These are phyloP conservation scores for Gnaphalium uliginosum DNA, from an alignment of 129 eudicot genomes.

Conservation along the genomic window DNA sequence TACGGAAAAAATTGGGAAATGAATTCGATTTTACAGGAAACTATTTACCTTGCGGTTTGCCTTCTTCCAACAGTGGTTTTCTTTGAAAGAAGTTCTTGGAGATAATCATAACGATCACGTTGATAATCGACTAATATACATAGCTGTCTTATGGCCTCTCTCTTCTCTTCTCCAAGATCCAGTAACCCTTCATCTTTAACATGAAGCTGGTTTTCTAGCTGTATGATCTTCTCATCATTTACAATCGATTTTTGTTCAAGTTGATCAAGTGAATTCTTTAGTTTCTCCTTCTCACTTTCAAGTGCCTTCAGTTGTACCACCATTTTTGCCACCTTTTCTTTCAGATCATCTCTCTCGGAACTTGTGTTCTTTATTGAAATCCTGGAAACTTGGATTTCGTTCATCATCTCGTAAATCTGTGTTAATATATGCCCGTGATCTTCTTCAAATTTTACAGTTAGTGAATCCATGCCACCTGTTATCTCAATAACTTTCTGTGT, in stretches of 20 bases:
- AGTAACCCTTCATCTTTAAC: slow-evolving; percentile 57
- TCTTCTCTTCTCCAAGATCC: slow-evolving; percentile 73
- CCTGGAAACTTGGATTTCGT: slow-evolving; percentile 59
- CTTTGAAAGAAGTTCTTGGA: slow-evolving; percentile 47
- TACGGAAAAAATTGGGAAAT: background rate
- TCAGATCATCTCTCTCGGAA: slow-evolving; percentile 45
- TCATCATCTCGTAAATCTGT: slow-evolving; percentile 53
- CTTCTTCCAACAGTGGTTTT: slow-evolving; percentile 30
- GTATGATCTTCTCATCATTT: slow-evolving; percentile 50
- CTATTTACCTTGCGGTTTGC: slow-evolving; percentile 40
- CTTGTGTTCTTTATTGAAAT: slow-evolving; percentile 46
- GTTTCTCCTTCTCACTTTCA: slow-evolving; percentile 41
- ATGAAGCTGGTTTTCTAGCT: slow-evolving; percentile 45
- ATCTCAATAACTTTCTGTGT: slow-evolving; percentile 51
- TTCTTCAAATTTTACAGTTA: slow-evolving; percentile 75
- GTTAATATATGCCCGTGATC: slow-evolving; percentile 68
- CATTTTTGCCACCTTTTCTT: slow-evolving; percentile 46
- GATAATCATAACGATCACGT: slow-evolving; percentile 52
- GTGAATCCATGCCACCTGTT: slow-evolving; percentile 53
- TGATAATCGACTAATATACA: slow-evolving; percentile 77
- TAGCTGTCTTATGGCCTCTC: slow-evolving; percentile 87
- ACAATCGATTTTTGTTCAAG: slow-evolving; percentile 47
- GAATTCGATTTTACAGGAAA: background rate
- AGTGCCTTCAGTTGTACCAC: slow-evolving; percentile 29
- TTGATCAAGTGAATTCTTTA: slow-evolving; percentile 36